phyloP scores from a whole-genome alignment of 495 filamentous ascomycete genomes.

The Aspergillus bertholletiae region DNA sequence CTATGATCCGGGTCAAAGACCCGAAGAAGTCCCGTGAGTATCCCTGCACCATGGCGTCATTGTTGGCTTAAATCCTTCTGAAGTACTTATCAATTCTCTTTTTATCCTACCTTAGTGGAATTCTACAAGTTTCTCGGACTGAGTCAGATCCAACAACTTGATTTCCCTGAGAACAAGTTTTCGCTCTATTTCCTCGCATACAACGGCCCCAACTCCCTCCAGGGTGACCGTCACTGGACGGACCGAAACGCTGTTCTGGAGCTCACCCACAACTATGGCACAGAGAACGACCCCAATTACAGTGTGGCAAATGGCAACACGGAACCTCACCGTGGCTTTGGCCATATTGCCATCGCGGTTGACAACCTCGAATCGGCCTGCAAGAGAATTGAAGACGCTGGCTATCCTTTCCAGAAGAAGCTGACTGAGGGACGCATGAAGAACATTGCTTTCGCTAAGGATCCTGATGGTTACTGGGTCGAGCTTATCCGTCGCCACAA shows the following conservation, averaged over 20 bases:
- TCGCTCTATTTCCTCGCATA: slow-evolving; percentile 60
- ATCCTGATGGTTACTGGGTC: slow-evolving; percentile 94
- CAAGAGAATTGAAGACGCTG: slow-evolving; percentile 80
- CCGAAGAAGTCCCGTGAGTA: slow-evolving; percentile 69
- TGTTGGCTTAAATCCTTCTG: background rate
- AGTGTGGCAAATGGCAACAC: slow-evolving; percentile 84
- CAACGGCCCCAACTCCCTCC: slow-evolving; percentile 68
- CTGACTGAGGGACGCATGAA: slow-evolving; percentile 83
- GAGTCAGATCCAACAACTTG: slow-evolving; percentile 72
- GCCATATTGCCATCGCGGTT: slow-evolving; percentile 82
- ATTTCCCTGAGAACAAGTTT: slow-evolving; percentile 78
- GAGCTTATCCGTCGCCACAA: slow-evolving; percentile 59
- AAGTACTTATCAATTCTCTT: no score
- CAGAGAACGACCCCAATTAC: slow-evolving; percentile 80
- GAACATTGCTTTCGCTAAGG: slow-evolving; percentile 85
- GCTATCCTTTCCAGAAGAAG: slow-evolving; percentile 93
- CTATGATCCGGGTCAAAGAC: slow-evolving; percentile 92
- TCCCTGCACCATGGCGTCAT: background rate
- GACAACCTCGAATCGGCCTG: slow-evolving; percentile 91
- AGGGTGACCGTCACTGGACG: slow-evolving; percentile 73
- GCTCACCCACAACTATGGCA: slow-evolving; percentile 96
- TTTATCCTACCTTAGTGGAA: slow-evolving; percentile 71
- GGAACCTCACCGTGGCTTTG: slow-evolving; percentile 83
- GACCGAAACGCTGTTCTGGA: slow-evolving; percentile 89
- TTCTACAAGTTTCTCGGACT: slow-evolving; percentile 95